These are phyloP conservation scores for Trichophyton mentagrophytes DNA, from an alignment of 2,329 filamentous ascomycete genomes.

Conservation along the genomic window DNA sequence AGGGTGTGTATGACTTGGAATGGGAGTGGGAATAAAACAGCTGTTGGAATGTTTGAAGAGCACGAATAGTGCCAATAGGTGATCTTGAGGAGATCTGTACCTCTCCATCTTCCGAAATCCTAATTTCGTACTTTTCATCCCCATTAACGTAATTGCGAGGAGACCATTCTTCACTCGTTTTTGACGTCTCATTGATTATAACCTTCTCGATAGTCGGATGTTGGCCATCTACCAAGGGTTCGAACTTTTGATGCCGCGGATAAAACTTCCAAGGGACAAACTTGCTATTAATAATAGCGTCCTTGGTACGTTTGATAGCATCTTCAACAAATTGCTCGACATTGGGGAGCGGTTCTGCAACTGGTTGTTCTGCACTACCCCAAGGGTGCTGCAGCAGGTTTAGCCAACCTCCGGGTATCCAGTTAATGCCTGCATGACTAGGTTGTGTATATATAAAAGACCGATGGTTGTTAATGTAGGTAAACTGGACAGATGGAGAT, in stretches of 20 bases:
- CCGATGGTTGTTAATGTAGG: background rate
- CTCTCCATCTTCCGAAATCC: slow-evolving; percentile 13
- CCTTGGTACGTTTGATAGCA: slow-evolving; percentile 15
- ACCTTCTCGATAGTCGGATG: slow-evolving; percentile 13
- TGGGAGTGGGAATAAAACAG: slow-evolving; percentile 20
- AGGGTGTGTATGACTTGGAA: slow-evolving; percentile 47
- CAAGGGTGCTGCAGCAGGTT: background rate
- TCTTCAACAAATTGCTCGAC: slow-evolving; percentile 10
- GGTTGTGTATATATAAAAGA: background rate
- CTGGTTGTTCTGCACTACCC: background rate
- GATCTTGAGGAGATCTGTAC: slow-evolving; percentile 16
- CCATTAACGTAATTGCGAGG: slow-evolving; percentile 13
- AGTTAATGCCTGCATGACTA: background rate
- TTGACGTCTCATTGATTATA: slow-evolving; percentile 13
- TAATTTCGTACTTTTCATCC: slow-evolving; percentile 19
- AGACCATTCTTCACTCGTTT: background rate
- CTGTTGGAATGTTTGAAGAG: slow-evolving; percentile 20
- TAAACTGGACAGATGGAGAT: slow-evolving; percentile 8
- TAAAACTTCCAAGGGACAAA: slow-evolving; percentile 24
- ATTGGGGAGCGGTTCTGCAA: background rate
- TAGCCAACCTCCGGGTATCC: background rate
- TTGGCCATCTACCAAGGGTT: slow-evolving; percentile 11
- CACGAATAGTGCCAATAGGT: slow-evolving; percentile 18
- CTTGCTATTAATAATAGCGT: slow-evolving; percentile 13
- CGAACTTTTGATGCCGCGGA: slow-evolving; percentile 16